A percentile compares a stretch with the other conserved stretches of the same genome.
Conservation (phyloP, 2,329 filamentous ascomycete genomes). For the Neoscytalidium dimidiatum region DNA sequence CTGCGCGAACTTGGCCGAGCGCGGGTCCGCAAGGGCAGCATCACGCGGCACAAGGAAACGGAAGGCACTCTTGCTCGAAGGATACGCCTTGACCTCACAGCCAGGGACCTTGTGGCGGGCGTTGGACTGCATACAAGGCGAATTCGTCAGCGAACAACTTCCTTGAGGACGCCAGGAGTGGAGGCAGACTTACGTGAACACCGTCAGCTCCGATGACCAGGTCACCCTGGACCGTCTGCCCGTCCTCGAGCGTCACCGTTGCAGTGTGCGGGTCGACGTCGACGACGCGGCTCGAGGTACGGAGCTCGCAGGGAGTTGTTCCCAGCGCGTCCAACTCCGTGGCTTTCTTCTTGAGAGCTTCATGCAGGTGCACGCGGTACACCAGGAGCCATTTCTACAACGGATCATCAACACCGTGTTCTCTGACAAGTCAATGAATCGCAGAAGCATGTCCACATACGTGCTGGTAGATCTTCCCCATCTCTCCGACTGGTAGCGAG, state of each 20-base stretch:
- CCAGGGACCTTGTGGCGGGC: slow-evolving; percentile 32
- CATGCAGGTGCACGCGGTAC: slow-evolving; percentile 57
- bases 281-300: slow-evolving; percentile 46
- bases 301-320: slow-evolving; percentile 41
- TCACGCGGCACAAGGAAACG: slow-evolving; percentile 57
- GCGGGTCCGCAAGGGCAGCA: slow-evolving; percentile 42
- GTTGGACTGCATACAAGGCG: slow-evolving; percentile 26
- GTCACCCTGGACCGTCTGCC: slow-evolving; percentile 48
- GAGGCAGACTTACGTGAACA: slow-evolving; percentile 42
- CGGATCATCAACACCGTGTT: not conserved
- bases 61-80: slow-evolving; percentile 59
- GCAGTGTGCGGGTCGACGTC: slow-evolving; percentile 45
- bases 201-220: slow-evolving; percentile 59
- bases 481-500: not conserved
- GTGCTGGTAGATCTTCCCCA: not conserved
- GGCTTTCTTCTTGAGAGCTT: slow-evolving; percentile 48
- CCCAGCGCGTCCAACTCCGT: slow-evolving; percentile 20
- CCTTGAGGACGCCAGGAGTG: slow-evolving; percentile 14
- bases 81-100: slow-evolving; percentile 40
- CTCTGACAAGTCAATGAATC: not conserved
- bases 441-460: not conserved
- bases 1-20: slow-evolving; percentile 40
- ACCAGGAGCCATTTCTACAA: slow-evolving; percentile 35
- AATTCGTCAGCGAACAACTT: slow-evolving; percentile 19
- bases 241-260: slow-evolving; percentile 49